A percentile compares a stretch with the other conserved stretches of the same genome.
phyloP scores from a whole-genome alignment of 306 rosid species.

The Crataegus laevigata region DNA sequence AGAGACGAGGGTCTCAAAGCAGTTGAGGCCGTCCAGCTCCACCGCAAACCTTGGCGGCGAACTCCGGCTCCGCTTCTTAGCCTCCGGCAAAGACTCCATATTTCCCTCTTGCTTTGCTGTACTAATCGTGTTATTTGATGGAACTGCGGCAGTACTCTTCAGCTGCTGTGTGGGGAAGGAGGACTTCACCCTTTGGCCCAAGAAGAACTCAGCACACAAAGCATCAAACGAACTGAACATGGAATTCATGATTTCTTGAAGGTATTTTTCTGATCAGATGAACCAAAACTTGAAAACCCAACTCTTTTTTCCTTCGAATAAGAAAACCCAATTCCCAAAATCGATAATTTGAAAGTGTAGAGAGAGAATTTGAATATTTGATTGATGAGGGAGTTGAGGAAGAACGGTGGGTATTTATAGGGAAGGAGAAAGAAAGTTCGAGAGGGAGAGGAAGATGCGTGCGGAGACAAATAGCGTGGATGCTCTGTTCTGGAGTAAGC shows the following conservation, averaged over 20 bases:
- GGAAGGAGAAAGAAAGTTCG: not conserved
- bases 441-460: not conserved
- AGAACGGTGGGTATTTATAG: not conserved
- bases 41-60: constrained; percentile 19
- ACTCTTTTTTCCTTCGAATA: not conserved
- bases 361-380: not conserved
- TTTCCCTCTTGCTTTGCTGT: not conserved
- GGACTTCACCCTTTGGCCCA: constrained; percentile 27
- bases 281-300: not conserved
- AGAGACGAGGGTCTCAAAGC: constrained; percentile 33
- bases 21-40: constrained; percentile 41
- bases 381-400: not conserved
- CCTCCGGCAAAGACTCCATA: not conserved
- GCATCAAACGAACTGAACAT: constrained; percentile 42
- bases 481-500: not conserved
- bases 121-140: not conserved
- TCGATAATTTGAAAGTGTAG: not conserved
- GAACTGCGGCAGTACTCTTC: not conserved
- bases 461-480: not conserved
- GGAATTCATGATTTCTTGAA: constrained; percentile 26
- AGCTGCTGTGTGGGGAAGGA: constrained; percentile 16
- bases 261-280: not conserved
- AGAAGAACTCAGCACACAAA: constrained; percentile 26
- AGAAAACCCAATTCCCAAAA: not conserved
- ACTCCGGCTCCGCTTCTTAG: not conserved